Evolutionary conservation across 306 rosid species (phyloP).

Genomic region (Prunus persica): DNA sequence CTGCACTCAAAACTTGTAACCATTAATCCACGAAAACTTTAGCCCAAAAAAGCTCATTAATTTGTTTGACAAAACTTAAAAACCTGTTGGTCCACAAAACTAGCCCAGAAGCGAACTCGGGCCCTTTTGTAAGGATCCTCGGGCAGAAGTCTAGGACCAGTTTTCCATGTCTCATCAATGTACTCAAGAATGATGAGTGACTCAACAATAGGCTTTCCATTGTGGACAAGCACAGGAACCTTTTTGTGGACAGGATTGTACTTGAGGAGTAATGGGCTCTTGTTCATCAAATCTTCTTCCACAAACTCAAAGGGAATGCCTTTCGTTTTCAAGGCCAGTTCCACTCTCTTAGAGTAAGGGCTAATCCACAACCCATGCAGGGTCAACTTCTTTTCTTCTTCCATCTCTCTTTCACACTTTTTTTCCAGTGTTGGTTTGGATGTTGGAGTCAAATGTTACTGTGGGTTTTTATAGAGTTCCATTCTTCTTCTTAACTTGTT

Average conservation of each 20-base stretch:
- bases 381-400: conserved; percentile 13
- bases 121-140: conserved; percentile 13
- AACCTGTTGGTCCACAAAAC: conserved; percentile 13
- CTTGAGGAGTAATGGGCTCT: conserved; percentile 16
- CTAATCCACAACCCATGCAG: conserved; percentile 23
- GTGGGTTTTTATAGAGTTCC: not conserved
- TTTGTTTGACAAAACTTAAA: not conserved
- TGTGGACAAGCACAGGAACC: conserved; percentile 34
- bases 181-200: conserved; percentile 27
- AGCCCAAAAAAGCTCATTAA: no score
- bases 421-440: not conserved
- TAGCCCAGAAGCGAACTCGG: conserved; percentile 22
- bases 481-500: not conserved
- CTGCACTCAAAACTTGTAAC: not conserved
- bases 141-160: conserved; percentile 17
- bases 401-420: conserved; percentile 3
- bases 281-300: conserved; percentile 30
- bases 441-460: not conserved
- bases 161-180: conserved; percentile 26
- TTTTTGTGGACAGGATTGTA: conserved; percentile 22
- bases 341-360: conserved; percentile 9
- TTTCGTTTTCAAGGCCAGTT: not conserved
- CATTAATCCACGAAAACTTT: no score
- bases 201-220: conserved; percentile 25
- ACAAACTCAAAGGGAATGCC: not conserved